Percentiles rank a stretch among this genome's conserved stretches.
These are phyloP conservation scores for Acaromyces ingoldii DNA, from an alignment of 1,284 basidiomycete species.

Conservation along the genomic window DNA sequence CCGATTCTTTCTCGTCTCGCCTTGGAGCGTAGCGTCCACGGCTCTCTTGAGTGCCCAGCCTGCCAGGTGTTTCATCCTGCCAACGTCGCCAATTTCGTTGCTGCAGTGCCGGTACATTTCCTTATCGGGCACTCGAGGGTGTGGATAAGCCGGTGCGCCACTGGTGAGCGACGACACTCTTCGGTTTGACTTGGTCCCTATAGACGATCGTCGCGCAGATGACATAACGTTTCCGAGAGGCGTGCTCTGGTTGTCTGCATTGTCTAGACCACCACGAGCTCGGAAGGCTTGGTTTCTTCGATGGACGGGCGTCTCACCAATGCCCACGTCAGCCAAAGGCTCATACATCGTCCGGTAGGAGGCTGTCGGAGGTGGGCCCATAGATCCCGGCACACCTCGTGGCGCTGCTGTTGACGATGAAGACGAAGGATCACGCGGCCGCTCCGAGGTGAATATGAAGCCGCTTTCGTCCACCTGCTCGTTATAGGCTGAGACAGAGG, in stretches of 20 bases:
- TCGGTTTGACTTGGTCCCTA: not conserved
- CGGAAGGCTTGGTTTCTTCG: too few relatives aligned
- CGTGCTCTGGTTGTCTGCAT: too few relatives aligned
- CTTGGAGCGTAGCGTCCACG: too few relatives aligned
- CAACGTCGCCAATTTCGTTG: not conserved
- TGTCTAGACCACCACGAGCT: too few relatives aligned
- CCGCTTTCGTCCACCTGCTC: not conserved
- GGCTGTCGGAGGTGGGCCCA: not conserved
- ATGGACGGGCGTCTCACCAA: too few relatives aligned
- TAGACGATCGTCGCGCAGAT: not conserved
- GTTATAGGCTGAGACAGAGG: not conserved
- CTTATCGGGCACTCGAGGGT: not conserved
- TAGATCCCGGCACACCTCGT: not conserved
- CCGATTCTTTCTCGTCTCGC: too few relatives aligned
- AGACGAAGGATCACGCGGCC: not conserved
- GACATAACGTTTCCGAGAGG: not conserved
- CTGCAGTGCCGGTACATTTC: slow-evolving; percentile 3
- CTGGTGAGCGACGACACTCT: not conserved
- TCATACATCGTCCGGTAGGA: too few relatives aligned
- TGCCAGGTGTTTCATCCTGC: not conserved
- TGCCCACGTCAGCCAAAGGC: too few relatives aligned
- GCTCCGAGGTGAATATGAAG: not conserved
- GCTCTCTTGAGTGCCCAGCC: slow-evolving; percentile 4
- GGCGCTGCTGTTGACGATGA: not conserved
- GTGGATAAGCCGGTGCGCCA: slow-evolving; percentile 1